phyloP scores from a whole-genome alignment of 371 early-diverging fungal species.

The Lichtheimia hyalospora region DNA sequence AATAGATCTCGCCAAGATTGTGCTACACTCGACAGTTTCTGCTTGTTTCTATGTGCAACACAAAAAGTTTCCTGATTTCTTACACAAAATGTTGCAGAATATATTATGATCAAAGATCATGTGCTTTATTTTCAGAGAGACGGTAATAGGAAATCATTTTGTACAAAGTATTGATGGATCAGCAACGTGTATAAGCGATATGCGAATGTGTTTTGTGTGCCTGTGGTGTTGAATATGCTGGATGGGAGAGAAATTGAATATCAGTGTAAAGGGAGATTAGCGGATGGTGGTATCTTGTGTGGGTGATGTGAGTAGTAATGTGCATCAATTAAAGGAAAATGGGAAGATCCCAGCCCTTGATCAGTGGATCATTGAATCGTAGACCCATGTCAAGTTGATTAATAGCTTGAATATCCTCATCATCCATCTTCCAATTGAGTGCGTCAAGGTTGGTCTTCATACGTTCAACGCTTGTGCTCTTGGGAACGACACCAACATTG shows the following conservation, averaged over 20 bases:
- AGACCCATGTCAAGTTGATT: slow-evolving; percentile 28
- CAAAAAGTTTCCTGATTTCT: too few species aligned
- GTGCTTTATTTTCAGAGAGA: too few species aligned
- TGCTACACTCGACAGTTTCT: too few species aligned
- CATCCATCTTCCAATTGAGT: slow-evolving; percentile 29
- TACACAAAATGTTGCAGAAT: too few species aligned
- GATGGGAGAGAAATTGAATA: background rate
- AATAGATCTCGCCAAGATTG: too few species aligned
- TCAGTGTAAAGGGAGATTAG: too few species aligned
- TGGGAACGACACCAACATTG: slow-evolving; percentile 66
- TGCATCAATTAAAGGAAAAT: slow-evolving; percentile 17
- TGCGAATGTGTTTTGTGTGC: background rate
- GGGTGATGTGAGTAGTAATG: background rate
- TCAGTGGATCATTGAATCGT: slow-evolving; percentile 28
- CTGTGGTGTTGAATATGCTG: background rate
- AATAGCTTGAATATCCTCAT: slow-evolving; percentile 33
- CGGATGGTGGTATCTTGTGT: background rate
- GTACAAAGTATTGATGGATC: too few species aligned
- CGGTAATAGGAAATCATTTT: too few species aligned
- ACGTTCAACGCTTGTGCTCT: slow-evolving; percentile 50
- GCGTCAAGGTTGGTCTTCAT: slow-evolving; percentile 47
- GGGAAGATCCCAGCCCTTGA: slow-evolving; percentile 26
- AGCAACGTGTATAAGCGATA: background rate
- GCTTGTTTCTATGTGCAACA: too few species aligned
- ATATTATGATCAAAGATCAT: too few species aligned